These are phyloP conservation scores for Suhomyces guaymorum DNA, from an alignment of 1,139 yeast genomes.

Conservation along the genomic window DNA sequence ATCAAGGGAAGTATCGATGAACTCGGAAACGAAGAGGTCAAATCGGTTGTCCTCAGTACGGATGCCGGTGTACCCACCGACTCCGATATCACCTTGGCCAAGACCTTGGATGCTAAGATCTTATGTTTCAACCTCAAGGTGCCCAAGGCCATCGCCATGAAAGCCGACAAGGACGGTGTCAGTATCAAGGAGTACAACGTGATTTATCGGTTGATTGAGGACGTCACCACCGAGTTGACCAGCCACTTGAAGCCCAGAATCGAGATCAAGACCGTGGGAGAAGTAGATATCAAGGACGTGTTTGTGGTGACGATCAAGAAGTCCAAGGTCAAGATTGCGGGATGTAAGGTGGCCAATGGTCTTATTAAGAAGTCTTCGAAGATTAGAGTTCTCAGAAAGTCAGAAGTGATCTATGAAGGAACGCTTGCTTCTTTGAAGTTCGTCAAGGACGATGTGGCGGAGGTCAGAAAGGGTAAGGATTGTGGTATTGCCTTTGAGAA, in stretches of 20 bases:
- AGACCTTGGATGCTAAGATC: conserved; percentile 69
- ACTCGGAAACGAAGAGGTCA: conserved; percentile 84
- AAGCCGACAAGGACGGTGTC: conserved; percentile 65
- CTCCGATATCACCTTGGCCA: conserved; percentile 79
- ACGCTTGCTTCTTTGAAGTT: conserved; percentile 73
- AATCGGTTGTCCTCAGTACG: conserved; percentile 62
- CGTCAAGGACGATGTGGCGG: conserved; percentile 75
- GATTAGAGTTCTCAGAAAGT: conserved; percentile 64
- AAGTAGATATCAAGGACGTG: conserved; percentile 67
- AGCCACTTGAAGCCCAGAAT: conserved; percentile 63
- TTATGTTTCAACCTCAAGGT: conserved; percentile 75
- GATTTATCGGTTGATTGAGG: conserved; percentile 85
- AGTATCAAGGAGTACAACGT: conserved; percentile 68
- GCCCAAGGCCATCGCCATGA: conserved; percentile 61
- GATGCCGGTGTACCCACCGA: conserved; percentile 89
- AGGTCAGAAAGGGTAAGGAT: conserved; percentile 82
- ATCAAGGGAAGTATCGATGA: conserved; percentile 72
- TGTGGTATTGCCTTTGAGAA: conserved; percentile 80
- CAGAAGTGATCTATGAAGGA: conserved; percentile 63
- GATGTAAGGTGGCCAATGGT: conserved; percentile 82
- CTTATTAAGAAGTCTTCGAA: conserved; percentile 56
- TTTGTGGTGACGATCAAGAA: conserved; percentile 63
- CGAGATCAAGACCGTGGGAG: conserved; percentile 69
- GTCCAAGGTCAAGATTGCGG: conserved; percentile 67
- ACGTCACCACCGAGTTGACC: conserved; percentile 68